phyloP scores from a whole-genome alignment of 2,329 filamentous ascomycete species.

The Teratosphaeria destructans region DNA sequence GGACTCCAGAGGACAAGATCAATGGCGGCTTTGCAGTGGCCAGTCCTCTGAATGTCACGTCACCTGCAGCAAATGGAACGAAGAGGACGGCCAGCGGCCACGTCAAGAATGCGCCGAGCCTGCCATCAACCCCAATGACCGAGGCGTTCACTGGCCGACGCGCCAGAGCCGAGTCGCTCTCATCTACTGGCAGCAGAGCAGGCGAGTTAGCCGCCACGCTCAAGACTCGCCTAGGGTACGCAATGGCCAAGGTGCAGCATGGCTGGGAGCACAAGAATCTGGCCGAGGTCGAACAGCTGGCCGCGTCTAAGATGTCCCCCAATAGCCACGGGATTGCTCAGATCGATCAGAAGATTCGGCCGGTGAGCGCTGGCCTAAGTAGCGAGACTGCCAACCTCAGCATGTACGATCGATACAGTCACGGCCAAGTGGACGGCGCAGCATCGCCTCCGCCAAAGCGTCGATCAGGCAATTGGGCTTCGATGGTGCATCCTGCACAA shows the following conservation, averaged over 20 bases:
- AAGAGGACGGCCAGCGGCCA: constrained; percentile 71
- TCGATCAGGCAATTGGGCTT: constrained; percentile 19
- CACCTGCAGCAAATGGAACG: constrained; percentile 37
- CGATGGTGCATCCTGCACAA: constrained; percentile 7
- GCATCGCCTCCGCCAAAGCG: constrained; percentile 23
- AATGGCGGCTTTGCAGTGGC: constrained; percentile 14
- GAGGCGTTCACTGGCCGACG: constrained; percentile 37
- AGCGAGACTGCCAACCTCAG: constrained; percentile 18
- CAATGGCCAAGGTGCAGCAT: constrained; percentile 85
- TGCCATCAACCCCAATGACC: constrained; percentile 20
- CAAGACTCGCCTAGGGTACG: constrained; percentile 76
- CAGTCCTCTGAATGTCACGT: constrained; percentile 33
- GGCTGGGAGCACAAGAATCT: constrained; percentile 74
- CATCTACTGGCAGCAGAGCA: constrained; percentile 56
- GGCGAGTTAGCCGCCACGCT: constrained; percentile 78
- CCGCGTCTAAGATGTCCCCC: constrained; percentile 49
- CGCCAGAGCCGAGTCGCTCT: constrained; percentile 63
- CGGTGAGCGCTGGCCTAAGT: constrained; percentile 18
- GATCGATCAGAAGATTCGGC: constrained; percentile 16
- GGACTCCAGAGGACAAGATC: constrained; percentile 9
- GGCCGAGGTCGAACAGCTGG: constrained; percentile 64
- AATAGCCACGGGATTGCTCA: constrained; percentile 18
- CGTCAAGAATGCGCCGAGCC: constrained; percentile 50
- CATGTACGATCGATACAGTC: constrained; percentile 16
- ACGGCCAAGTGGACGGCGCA: constrained; percentile 6